Conservation (phyloP, 2,329 filamentous ascomycete genomes). For the Elsinoe necatrix region DNA sequence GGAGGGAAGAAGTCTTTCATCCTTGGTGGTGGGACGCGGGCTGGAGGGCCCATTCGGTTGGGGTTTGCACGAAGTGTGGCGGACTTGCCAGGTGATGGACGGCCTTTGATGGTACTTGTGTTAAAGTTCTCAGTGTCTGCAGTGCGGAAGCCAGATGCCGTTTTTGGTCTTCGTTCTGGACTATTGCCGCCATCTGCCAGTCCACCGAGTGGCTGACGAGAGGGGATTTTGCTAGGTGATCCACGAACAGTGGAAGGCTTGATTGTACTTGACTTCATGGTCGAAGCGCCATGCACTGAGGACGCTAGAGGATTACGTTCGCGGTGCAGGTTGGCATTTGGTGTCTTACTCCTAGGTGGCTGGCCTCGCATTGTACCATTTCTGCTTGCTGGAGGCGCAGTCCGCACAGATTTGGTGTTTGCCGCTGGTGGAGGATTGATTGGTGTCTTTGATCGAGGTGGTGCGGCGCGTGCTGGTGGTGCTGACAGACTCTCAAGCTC, state of each 20-base stretch:
- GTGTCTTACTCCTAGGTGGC: conserved; percentile 35
- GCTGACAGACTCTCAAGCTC: conserved; percentile 51
- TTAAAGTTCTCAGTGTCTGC: conserved; percentile 6
- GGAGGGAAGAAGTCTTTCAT: conserved; percentile 71
- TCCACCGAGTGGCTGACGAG: conserved; percentile 60
- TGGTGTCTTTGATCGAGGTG: conserved; percentile 65
- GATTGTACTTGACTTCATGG: conserved; percentile 28
- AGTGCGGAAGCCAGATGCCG: conserved; percentile 6
- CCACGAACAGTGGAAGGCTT: conserved; percentile 36
- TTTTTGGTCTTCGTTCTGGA: conserved; percentile 55
- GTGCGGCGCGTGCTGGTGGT: conserved; percentile 50
- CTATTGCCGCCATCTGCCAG: conserved; percentile 69
- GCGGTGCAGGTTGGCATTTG: conserved; percentile 28
- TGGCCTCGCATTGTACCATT: conserved; percentile 35
- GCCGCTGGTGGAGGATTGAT: conserved; percentile 18
- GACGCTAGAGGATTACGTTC: conserved; percentile 23
- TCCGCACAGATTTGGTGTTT: conserved; percentile 26
- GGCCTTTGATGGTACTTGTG: conserved; percentile 18
- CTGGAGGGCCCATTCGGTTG: conserved; percentile 35
- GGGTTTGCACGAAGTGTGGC: conserved; percentile 22
- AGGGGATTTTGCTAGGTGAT: conserved; percentile 57
- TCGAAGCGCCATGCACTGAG: conserved; percentile 21
- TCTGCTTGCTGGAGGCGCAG: conserved; percentile 27
- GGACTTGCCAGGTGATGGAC: conserved; percentile 28
- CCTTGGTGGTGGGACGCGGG: conserved; percentile 72